Conservation (phyloP, 2,329 filamentous ascomycete genomes). For the Coleophoma eucalyptorum region DNA sequence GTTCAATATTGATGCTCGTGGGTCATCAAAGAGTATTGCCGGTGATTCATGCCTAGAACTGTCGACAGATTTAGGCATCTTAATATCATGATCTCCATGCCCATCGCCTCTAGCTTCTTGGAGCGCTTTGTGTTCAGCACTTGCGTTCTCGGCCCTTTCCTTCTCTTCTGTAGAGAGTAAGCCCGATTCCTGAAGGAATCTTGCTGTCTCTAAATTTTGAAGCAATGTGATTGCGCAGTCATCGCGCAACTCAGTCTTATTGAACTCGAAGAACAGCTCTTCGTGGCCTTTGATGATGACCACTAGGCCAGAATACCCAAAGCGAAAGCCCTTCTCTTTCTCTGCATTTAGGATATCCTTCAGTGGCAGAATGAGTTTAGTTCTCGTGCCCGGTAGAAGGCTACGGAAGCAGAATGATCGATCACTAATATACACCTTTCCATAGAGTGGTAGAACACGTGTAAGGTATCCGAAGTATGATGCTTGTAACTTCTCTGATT, state of each 20-base stretch:
- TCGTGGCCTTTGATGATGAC: slow-evolving; percentile 93
- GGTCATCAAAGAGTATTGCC: slow-evolving; percentile 85
- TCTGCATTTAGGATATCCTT: slow-evolving; percentile 90
- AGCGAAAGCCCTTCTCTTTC: slow-evolving; percentile 92
- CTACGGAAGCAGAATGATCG: slow-evolving; percentile 90
- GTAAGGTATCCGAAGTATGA: slow-evolving; percentile 93
- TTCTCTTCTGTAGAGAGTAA: slow-evolving; percentile 64
- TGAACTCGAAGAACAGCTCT: slow-evolving; percentile 95
- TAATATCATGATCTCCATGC: slow-evolving; percentile 45
- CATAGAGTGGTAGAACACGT: slow-evolving; percentile 85
- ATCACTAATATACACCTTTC: slow-evolving; percentile 93
- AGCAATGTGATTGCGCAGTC: slow-evolving; percentile 84
- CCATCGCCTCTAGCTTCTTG: slow-evolving; percentile 65
- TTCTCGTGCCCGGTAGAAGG: slow-evolving; percentile 81
- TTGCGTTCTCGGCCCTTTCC: slow-evolving; percentile 69
- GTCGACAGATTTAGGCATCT: slow-evolving; percentile 42
- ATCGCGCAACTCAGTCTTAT: slow-evolving; percentile 71
- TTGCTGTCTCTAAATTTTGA: slow-evolving; percentile 68
- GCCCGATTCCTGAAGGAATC: slow-evolving; percentile 67
- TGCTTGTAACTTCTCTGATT: slow-evolving; percentile 77
- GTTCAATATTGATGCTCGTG: slow-evolving; percentile 80
- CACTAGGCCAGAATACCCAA: slow-evolving; percentile 86
- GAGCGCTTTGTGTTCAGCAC: slow-evolving; percentile 76
- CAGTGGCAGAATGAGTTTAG: slow-evolving; percentile 87
- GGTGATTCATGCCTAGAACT: slow-evolving; percentile 51